These are phyloP conservation scores for Pinguiococcus pyrenoidosus DNA, from an alignment of 108 stramenopile species.

Conservation along the genomic window DNA sequence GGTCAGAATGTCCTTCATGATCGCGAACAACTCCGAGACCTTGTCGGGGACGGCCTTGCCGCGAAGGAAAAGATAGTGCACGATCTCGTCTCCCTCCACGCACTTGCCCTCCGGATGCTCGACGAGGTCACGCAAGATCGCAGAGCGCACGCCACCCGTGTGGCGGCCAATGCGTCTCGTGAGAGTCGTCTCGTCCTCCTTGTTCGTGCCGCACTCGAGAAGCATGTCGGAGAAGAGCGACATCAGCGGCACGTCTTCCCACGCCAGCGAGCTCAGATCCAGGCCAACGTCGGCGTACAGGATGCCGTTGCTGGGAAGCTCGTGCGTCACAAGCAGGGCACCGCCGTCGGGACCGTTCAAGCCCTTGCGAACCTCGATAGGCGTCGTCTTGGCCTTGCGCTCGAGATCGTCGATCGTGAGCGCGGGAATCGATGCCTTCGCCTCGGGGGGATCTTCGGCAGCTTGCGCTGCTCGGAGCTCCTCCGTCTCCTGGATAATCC, in stretches of 20 bases:
- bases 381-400: constrained; percentile 66
- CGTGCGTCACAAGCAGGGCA: constrained; percentile 66
- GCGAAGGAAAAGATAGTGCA: constrained; percentile 20
- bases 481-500: constrained; percentile 60
- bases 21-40: constrained; percentile 58
- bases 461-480: constrained; percentile 73
- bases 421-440: constrained; percentile 72
- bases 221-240: constrained; percentile 70
- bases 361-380: constrained; percentile 61
- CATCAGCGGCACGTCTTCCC: constrained; percentile 71
- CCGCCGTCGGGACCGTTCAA: no score
- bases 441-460: constrained; percentile 76
- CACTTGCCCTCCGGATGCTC: constrained; percentile 1
- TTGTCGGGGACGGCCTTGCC: constrained; percentile 68
- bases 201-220: constrained; percentile 79
- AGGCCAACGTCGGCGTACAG: constrained; percentile 70
- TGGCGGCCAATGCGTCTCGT: constrained; percentile 47
- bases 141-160: constrained; percentile 22
- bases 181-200: constrained; percentile 64
- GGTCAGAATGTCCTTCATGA: constrained; percentile 68
- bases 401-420: constrained; percentile 72
- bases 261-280: constrained; percentile 55
- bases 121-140: no score
- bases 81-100: not conserved
- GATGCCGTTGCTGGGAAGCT: constrained; percentile 68